Evolutionary conservation across 1,284 basidiomycete species (phyloP), one percentile per base, ranked within the genome.

Genomic region (Pascua sp.): DNA sequence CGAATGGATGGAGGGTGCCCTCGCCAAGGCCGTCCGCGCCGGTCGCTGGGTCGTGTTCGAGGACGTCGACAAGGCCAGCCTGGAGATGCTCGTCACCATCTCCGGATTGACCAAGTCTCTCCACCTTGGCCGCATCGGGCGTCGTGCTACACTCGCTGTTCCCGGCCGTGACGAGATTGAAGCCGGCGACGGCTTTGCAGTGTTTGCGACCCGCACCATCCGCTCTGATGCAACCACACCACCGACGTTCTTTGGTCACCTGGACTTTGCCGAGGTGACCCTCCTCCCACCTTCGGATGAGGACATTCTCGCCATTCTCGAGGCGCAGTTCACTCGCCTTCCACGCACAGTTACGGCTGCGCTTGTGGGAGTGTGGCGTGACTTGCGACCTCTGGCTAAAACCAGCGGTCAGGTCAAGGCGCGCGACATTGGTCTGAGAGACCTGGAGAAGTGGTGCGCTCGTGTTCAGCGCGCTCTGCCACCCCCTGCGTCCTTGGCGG

Each of bases 1-100:
- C 67, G 91, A 95, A 69, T 98, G 94, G 89, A 90, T 90, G 72
- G 94, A 98, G 66, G 96, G 96, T 11, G 89, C 94, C 0, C 81
- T 99, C 47, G 87, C 95, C 8, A 88, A 90, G 47, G 90, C 95
- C 0, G 88, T 98, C 80, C 84, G 86, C 44, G 86, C 90, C 64
- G 96, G 96, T 12, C 86, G 87, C 70, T 98, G 96, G 95, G 81
- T 98, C 2, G 86, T 98, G 2, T 84, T 98, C 46, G 88, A 96
- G 71, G 92, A 98, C 69, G 86, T 98, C 49, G 96, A 99, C 76
- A 82, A 86, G 53, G 93, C 87, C 12, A 89, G 88, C 59, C 86
- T 82, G 60, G 93, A 97, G 69, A 87, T 96, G 8, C 82, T 96
- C 7, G 89, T 89, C 0, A 83, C 89, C 24, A 81, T 95, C 63